A percentile compares a stretch with the other conserved stretches of the same genome.
These are phyloP conservation scores for Apophysomyces ossiformis DNA, from an alignment of 371 early-diverging fungal genomes.

Conservation along the genomic window DNA sequence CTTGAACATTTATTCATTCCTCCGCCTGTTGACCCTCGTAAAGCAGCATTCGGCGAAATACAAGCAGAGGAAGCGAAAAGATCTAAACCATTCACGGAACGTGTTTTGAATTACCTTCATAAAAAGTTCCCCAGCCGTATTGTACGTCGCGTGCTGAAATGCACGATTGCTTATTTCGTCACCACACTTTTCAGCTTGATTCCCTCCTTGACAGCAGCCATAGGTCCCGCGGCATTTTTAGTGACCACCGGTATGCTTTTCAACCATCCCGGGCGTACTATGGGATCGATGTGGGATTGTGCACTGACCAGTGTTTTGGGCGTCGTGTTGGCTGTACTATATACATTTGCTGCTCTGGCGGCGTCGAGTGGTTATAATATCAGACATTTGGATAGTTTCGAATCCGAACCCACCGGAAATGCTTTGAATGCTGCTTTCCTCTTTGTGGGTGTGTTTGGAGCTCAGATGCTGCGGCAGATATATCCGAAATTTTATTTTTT, in stretches of 20 bases:
- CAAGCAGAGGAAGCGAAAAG: not conserved
- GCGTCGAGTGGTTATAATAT: slow-evolving; percentile 34
- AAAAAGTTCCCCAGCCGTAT: slow-evolving; percentile 53
- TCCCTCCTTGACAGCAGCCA: slow-evolving; percentile 25
- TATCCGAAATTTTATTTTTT: slow-evolving; percentile 35
- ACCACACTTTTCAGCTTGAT: slow-evolving; percentile 50
- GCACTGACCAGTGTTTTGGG: slow-evolving; percentile 46
- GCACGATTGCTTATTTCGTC: slow-evolving; percentile 53
- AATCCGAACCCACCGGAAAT: slow-evolving; percentile 19
- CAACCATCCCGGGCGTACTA: slow-evolving; percentile 50
- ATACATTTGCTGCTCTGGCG: slow-evolving; percentile 37
- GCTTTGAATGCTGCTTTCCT: slow-evolving; percentile 21
- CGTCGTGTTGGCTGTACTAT: slow-evolving; percentile 32
- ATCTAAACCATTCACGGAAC: slow-evolving; percentile 6
- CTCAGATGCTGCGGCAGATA: slow-evolving; percentile 29
- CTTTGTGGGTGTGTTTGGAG: slow-evolving; percentile 26
- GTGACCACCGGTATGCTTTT: slow-evolving; percentile 46
- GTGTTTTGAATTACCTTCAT: slow-evolving; percentile 26
- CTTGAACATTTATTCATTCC: slow-evolving; percentile 7
- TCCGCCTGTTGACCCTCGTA: not conserved
- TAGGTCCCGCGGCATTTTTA: slow-evolving; percentile 51
- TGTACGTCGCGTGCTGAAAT: slow-evolving; percentile 59
- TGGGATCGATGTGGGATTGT: slow-evolving; percentile 53
- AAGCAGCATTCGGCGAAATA: not conserved
- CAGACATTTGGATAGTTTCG: slow-evolving; percentile 19